Evolutionary conservation across 2,329 filamentous ascomycete species (phyloP), one percentile per base, ranked within the genome.

Genomic region (Monilinia aucupariae): DNA sequence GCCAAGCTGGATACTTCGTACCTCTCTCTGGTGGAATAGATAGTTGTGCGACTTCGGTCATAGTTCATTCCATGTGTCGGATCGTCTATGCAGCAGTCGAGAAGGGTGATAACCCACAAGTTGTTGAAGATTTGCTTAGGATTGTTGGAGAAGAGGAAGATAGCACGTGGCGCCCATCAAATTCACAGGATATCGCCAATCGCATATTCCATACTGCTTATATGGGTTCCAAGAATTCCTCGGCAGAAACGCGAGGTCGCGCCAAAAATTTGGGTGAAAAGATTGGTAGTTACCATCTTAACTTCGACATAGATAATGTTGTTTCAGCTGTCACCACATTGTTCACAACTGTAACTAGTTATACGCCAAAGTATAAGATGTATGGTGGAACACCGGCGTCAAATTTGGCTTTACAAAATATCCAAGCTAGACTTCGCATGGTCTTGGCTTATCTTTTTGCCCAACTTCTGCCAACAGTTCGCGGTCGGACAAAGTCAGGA

Each of bases 241-340:
- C 82, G 30, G 76, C 78, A 49, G 87, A 91, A 67, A 72, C 69
- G 10, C 78, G 89, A 12, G 78, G 80, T 53, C 79, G 90, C 34
- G 87, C 90, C 1, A 82, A 82, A 70, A 78, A 82, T 0, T 79
- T 93, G 0, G 74, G 81, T 5, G 71, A 78, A 4, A 79, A 78
- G 5, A 91, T 93, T 59, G 90, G 89, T 3, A 79, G 83, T 20
- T 86, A 91, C 70, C 91, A 94, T 71, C 79, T 84, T 4, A 83
- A 92, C 70, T 78, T 91, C 51, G 84, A 91, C 70, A 67, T 69
- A 22, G 69, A 70, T 48, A 49, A 41, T 7, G 63, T 68, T 4
- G 56, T 61, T 30, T 47, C 64, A n/a, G 65, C 64, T 13, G 58
- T 62, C 20, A 60, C 49, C n/a, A 52, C 56, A 50, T 75, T 91